These are phyloP conservation scores for Ceratocystiopsis sp. DNA, from an alignment of 2,329 filamentous ascomycete genomes.

Conservation along the genomic window DNA sequence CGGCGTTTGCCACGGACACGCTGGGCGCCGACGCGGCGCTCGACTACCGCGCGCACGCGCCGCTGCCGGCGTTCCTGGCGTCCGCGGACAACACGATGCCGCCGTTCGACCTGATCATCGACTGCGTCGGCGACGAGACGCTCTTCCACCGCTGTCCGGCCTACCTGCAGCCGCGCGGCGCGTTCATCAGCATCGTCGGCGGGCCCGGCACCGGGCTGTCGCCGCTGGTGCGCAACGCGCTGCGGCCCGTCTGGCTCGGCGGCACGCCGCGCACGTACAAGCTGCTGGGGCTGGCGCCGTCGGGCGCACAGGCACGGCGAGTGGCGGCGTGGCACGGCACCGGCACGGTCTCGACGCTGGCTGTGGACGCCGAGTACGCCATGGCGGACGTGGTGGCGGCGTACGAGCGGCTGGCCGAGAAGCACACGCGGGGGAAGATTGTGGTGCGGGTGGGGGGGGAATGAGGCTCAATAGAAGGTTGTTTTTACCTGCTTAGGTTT, in stretches of 20 bases:
- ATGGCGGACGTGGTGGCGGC: slow-evolving; percentile 16
- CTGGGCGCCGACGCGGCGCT: slow-evolving; percentile 32
- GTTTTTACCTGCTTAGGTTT: too few relatives aligned
- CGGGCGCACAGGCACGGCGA: slow-evolving; percentile 12
- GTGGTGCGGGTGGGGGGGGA: slow-evolving; percentile 9
- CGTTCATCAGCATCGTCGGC: slow-evolving; percentile 20
- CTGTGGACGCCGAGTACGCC: slow-evolving; percentile 16
- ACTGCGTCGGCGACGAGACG: slow-evolving; percentile 30
- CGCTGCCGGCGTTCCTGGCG: slow-evolving; percentile 20
- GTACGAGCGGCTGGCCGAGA: slow-evolving; percentile 16
- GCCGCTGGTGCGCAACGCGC: slow-evolving; percentile 16
- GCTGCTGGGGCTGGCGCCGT: slow-evolving; percentile 15
- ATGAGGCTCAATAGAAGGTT: too few relatives aligned
- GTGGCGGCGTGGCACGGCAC: slow-evolving; percentile 13
- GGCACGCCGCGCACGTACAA: slow-evolving; percentile 16
- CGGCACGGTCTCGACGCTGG: slow-evolving; percentile 13
- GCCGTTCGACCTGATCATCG: slow-evolving; percentile 28
- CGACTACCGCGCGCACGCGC: slow-evolving; percentile 22
- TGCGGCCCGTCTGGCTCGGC: slow-evolving; percentile 16
- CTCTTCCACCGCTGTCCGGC: slow-evolving; percentile 23
- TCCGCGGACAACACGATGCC: slow-evolving; percentile 13
- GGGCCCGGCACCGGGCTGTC: slow-evolving; percentile 15
- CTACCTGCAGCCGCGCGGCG: slow-evolving; percentile 21
- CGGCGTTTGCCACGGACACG: slow-evolving; percentile 21
- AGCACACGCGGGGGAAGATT: slow-evolving; percentile 18